These are phyloP conservation scores for Smittium mucronatum DNA, from an alignment of 371 early-diverging fungal species.

Conservation along the genomic window DNA sequence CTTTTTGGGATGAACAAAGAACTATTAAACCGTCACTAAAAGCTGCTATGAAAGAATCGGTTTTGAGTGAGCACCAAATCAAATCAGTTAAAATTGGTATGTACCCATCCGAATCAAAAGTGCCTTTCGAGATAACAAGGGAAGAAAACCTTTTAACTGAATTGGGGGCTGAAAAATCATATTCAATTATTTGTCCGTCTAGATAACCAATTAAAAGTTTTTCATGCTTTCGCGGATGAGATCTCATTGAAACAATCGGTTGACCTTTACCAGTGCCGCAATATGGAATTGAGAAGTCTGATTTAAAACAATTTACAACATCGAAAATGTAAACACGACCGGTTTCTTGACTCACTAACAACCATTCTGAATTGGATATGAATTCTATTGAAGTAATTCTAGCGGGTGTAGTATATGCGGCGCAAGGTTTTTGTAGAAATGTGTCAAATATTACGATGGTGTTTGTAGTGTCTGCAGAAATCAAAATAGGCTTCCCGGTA, in stretches of 20 bases:
- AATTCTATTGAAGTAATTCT: constrained; percentile 17
- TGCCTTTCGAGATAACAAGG: not conserved
- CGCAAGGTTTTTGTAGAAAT: constrained; percentile 15
- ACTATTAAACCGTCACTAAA: constrained; percentile 20
- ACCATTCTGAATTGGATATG: constrained; percentile 23
- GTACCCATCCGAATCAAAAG: not conserved
- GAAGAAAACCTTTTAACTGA: constrained; percentile 10
- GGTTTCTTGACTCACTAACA: constrained; percentile 21
- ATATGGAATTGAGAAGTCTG: constrained; percentile 25
- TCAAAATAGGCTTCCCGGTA: constrained; percentile 18
- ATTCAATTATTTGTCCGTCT: constrained; percentile 21
- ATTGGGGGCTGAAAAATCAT: constrained; percentile 21
- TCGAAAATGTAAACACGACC: constrained; percentile 34
- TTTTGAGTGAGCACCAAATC: constrained; percentile 19
- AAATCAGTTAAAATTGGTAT: constrained; percentile 5
- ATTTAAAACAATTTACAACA: constrained; percentile 18
- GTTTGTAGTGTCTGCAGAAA: constrained; percentile 17
- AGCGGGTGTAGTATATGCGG: constrained; percentile 20
- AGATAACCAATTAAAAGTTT: constrained; percentile 26
- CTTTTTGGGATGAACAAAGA: not conserved
- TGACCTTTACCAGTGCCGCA: constrained; percentile 8
- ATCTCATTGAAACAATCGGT: constrained; percentile 15
- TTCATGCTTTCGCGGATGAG: constrained; percentile 21
- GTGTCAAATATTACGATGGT: constrained; percentile 26
- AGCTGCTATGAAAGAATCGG: not conserved